Percentiles rank a stretch among this genome's conserved stretches.
phyloP scores from a whole-genome alignment of 192 early-diverging fungal species.

The Obelidium mucronatum region DNA sequence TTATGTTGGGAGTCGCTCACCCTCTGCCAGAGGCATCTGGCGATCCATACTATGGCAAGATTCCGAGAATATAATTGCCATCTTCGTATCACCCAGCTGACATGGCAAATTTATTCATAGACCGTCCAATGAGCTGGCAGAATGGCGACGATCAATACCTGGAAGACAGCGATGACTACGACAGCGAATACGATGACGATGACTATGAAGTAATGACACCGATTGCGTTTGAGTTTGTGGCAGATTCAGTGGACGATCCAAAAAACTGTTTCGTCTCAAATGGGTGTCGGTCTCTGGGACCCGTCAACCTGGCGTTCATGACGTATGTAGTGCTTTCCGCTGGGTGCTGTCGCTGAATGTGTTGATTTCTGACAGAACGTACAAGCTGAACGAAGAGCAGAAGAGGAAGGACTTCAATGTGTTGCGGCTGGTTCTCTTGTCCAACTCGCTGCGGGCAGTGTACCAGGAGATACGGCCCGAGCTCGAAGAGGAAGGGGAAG shows the following conservation, averaged over 20 bases:
- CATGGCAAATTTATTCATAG: too few species aligned
- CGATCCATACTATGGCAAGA: too few species aligned
- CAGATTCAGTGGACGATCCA: conserved; percentile 8
- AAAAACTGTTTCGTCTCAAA: background rate
- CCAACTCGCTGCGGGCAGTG: conserved; percentile 17
- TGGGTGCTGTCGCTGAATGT: too few species aligned
- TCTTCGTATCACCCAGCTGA: too few species aligned
- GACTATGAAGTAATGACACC: conserved; percentile 26
- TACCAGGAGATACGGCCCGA: background rate
- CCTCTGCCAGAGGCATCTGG: too few species aligned
- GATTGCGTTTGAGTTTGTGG: conserved; percentile 15
- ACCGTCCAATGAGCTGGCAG: conserved; percentile 13
- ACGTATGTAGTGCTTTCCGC: conserved; percentile 9
- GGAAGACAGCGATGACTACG: background rate
- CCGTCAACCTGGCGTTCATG: conserved; percentile 16
- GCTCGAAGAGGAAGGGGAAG: background rate
- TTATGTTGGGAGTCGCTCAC: too few species aligned
- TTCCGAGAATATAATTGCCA: too few species aligned
- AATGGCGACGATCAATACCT: conserved; percentile 7
- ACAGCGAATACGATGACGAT: conserved; percentile 3
- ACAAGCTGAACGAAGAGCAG: conserved; percentile 25
- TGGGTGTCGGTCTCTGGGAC: background rate
- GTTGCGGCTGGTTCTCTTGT: conserved; percentile 14
- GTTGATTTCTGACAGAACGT: conserved; percentile 8
- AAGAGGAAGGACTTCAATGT: conserved; percentile 30